A percentile compares a stretch with the other conserved stretches of the same genome.
Conservation (phyloP, 306 rosid genomes). For the Cucurbita maxima region DNA sequence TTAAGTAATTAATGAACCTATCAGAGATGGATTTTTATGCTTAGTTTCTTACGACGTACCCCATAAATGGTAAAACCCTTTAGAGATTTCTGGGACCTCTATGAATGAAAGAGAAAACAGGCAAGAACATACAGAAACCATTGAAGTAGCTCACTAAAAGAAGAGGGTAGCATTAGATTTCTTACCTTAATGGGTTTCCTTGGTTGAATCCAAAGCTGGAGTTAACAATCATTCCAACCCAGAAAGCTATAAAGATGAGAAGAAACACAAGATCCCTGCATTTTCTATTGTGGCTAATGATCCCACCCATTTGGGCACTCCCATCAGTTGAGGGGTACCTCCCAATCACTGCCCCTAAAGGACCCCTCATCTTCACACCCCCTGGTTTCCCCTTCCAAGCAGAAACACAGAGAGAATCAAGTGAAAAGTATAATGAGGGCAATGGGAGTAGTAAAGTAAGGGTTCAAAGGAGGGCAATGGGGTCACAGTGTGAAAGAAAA, state of each 20-base stretch:
- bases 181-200: slow-evolving; percentile 75
- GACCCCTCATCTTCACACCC: slow-evolving; percentile 58
- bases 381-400: neutral
- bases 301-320: slow-evolving; percentile 52
- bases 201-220: slow-evolving; percentile 89
- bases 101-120: slow-evolving; percentile 1
- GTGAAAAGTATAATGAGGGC: slow-evolving; percentile 7
- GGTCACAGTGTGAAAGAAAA: slow-evolving; percentile 2
- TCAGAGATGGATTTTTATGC: too few species aligned
- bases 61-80: neutral
- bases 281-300: slow-evolving; percentile 71
- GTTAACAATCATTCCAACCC: slow-evolving; percentile 91
- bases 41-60: too few species aligned
- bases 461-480: neutral
- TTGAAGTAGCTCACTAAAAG: slow-evolving; percentile 5
- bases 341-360: slow-evolving; percentile 86
- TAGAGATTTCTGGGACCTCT: neutral
- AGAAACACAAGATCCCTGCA: slow-evolving; percentile 70
- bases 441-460: neutral
- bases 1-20: too few species aligned
- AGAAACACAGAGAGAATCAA: slow-evolving; percentile 6
- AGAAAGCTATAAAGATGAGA: slow-evolving; percentile 68
- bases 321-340: slow-evolving; percentile 95
- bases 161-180: slow-evolving; percentile 12
- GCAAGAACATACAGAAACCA: slow-evolving; percentile 7